Evolutionary conservation across 768 basidiomycete genomes (phyloP).

Genomic region (Neoboletus subvelutipes): DNA sequence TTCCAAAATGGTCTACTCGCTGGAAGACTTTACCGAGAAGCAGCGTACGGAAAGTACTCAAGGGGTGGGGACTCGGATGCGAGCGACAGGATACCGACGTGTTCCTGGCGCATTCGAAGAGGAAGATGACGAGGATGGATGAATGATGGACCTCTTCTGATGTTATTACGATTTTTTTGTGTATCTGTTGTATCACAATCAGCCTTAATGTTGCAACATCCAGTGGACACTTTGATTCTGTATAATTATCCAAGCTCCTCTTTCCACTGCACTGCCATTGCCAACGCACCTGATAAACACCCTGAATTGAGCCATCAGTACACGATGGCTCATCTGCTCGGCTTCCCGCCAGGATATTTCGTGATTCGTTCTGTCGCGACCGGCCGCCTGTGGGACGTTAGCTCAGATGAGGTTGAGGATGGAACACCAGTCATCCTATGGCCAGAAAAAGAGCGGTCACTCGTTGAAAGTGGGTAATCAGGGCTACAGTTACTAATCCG

Average conservation of each 20-base stretch:
- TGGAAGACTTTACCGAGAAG: slow-evolving; percentile 80
- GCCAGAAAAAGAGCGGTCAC: slow-evolving; percentile 70
- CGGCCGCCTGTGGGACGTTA: slow-evolving; percentile 38
- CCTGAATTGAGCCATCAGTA: not conserved
- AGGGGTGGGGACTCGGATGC: slow-evolving; percentile 7
- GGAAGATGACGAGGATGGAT: slow-evolving; percentile 21
- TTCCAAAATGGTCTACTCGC: slow-evolving; percentile 57
- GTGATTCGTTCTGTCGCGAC: slow-evolving; percentile 38
- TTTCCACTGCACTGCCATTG: slow-evolving; percentile 1
- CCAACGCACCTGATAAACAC: slow-evolving; percentile 1
- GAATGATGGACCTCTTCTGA: slow-evolving; percentile 1
- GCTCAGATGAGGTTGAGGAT: slow-evolving; percentile 34
- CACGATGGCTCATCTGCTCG: slow-evolving; percentile 27
- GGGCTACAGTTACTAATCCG: not conserved
- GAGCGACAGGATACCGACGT: slow-evolving; percentile 7
- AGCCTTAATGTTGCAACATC: no score
- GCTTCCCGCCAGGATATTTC: slow-evolving; percentile 42
- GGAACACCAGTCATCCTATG: slow-evolving; percentile 56
- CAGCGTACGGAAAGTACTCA: slow-evolving; percentile 36
- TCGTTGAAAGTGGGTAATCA: slow-evolving; percentile 66
- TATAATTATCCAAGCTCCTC: no score
- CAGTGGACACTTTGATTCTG: not conserved
- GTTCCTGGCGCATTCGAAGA: slow-evolving; percentile 31
- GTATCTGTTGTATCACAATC: not conserved
- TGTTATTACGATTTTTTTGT: not conserved